Evolutionary conservation across 805 yeast genomes (phyloP).

Genomic region (Sugiyamaella smithiae): DNA sequence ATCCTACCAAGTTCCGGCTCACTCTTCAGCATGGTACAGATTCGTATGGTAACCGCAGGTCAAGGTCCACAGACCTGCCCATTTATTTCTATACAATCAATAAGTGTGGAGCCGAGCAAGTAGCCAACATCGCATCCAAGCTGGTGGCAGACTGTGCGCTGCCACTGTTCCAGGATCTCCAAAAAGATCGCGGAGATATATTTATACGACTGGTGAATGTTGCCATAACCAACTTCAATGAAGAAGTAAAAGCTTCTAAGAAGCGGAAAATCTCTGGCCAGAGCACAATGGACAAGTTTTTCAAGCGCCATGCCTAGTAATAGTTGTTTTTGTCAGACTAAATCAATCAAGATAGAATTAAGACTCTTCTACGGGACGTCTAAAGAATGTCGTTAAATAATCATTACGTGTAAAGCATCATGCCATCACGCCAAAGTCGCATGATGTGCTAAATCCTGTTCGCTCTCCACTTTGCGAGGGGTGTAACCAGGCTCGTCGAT

Average conservation of each 20-base stretch:
- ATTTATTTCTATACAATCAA: not conserved
- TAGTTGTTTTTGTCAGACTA: too few relatives aligned
- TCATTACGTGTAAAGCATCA: not conserved
- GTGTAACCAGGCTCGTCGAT: not conserved
- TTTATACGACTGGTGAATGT: constrained; percentile 1
- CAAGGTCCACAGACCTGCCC: constrained; percentile 3
- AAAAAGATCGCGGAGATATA: not conserved
- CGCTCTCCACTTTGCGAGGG: constrained; percentile 5
- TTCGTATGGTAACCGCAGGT: not conserved
- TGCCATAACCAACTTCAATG: constrained; percentile 5
- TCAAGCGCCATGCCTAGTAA: too few relatives aligned
- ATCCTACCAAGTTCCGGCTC: constrained; percentile 22
- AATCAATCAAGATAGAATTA: too few relatives aligned
- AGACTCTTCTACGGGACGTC: not conserved
- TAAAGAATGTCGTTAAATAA: constrained; percentile 4
- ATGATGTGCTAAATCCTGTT: not conserved
- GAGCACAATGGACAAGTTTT: not conserved
- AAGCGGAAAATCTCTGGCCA: not conserved
- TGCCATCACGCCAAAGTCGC: not conserved
- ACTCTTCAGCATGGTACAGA: constrained; percentile 8
- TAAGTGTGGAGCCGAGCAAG: not conserved
- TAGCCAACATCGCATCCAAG: not conserved
- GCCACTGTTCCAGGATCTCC: constrained; percentile 1
- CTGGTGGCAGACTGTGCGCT: constrained; percentile 1
- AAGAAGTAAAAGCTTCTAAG: not conserved